Evolutionary conservation across 2,329 filamentous ascomycete species (phyloP), one percentile per base, ranked within the genome.

Genomic region (Cyphellophora europaea): DNA sequence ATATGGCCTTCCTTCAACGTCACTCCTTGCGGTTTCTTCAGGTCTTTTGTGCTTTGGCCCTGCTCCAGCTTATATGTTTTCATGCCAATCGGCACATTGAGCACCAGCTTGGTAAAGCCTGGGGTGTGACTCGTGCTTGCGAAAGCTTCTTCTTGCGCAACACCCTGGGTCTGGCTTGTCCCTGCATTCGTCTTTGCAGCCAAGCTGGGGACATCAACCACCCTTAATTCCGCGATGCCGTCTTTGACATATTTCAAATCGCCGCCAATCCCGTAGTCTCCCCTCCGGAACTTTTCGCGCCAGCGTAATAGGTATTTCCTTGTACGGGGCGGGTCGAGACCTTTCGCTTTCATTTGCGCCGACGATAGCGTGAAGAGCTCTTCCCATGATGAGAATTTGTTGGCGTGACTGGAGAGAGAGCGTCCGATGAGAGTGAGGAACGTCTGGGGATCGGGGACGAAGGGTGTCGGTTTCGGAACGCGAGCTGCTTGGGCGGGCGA

Each of bases 401-500:
- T 69, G 32, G 82, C 74, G 65, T 95, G 85, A 54, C 82, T 77
- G 53, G 73, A 78, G 51, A 95, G 77, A 50, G 79, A 79, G 44
- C 91, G 88, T 49, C 91, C 91, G 61, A 96, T 95, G 40, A 95
- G 70, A 21, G 74, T 85, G 43, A 96, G 79, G 61, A 98, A 94
- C 11, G 88, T 91, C 49, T 71, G 57, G 27, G 86, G 43, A 15
- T 49, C 47, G 11, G 47, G 47, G 12, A 49, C 47, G 13, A 48
- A 49, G 2, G 86, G 84, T 23, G 82, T 93, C 1, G 87, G 82
- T 15, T 69, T 54, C 3, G 88, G 88, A 17, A 79, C 57, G n/a
- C n/a, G n/a, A n/a, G n/a, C n/a, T n/a, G n/a, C n/a, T n/a, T n/a
- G n/a, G n/a, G n/a, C n/a, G n/a, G n/a, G n/a, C n/a, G n/a, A n/a